Conservation (phyloP, 2,329 filamentous ascomycete genomes). For the Calycina herbarum region DNA sequence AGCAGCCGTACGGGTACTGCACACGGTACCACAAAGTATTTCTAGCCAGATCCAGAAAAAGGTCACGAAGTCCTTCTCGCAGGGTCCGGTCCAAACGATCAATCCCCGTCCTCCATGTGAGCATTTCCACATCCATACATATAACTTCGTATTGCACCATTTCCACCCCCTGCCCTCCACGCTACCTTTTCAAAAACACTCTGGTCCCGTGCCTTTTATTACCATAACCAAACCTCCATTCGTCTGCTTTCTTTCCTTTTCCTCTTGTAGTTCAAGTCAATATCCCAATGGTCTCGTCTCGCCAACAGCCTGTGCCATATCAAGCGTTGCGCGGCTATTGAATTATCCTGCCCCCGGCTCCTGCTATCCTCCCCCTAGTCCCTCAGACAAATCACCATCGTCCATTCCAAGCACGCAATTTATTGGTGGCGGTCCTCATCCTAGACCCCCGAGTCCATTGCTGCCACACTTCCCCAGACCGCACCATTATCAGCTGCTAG, state of each 20-base stretch:
- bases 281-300: not conserved
- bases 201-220: not conserved
- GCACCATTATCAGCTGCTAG: not conserved
- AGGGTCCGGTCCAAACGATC: not conserved
- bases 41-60: not conserved
- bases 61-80: not conserved
- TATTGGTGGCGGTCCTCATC: conserved; percentile 28
- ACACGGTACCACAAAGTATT: not conserved
- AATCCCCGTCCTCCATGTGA: not conserved
- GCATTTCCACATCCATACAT: not conserved
- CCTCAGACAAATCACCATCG: conserved; percentile 9
- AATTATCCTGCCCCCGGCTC: not conserved
- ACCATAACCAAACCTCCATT: not conserved
- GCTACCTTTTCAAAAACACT: not conserved
- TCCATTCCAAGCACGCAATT: conserved; percentile 29
- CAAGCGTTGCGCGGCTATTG: conserved; percentile 7
- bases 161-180: not conserved
- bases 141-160: not conserved
- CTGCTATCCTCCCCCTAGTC: not conserved
- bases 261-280: not conserved
- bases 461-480: conserved; percentile 6
- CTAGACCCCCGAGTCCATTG: not conserved
- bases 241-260: not conserved
- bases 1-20: not conserved
- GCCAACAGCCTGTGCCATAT: not conserved